Conservation (phyloP, 208 protist genomes). For the Crithidia brevicula region DNA sequence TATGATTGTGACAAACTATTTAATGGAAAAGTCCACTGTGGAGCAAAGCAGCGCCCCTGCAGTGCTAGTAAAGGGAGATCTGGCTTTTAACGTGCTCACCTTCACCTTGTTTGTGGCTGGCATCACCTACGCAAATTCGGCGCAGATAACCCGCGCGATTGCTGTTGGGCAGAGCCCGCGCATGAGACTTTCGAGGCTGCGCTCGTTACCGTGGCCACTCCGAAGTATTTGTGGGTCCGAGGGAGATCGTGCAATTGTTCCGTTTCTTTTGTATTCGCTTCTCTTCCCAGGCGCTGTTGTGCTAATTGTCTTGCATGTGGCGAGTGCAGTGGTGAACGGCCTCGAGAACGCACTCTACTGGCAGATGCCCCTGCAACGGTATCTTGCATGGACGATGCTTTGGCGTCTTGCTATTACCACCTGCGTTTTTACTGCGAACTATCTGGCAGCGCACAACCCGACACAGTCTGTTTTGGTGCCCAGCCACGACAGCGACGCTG, state of each 20-base stretch:
- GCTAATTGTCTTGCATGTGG: constrained; percentile 25
- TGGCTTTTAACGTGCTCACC: constrained; percentile 40
- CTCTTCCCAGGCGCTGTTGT: constrained; percentile 37
- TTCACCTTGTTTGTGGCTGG: constrained; percentile 36
- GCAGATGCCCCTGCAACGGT: constrained; percentile 39
- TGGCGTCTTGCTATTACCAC: constrained; percentile 40
- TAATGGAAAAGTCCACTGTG: constrained; percentile 46
- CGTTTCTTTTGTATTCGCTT: constrained; percentile 44
- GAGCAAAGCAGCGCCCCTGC: constrained; percentile 43
- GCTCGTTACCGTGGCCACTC: constrained; percentile 39
- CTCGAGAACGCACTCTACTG: constrained; percentile 33
- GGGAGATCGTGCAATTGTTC: constrained; percentile 37
- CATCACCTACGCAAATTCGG: constrained; percentile 40
- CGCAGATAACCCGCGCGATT: constrained; percentile 44
- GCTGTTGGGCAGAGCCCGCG: constrained; percentile 42
- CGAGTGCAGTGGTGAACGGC: constrained; percentile 35
- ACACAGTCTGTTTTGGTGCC: constrained; percentile 45
- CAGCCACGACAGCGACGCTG: constrained; percentile 7
- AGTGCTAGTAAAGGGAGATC: constrained; percentile 27
- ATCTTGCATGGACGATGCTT: constrained; percentile 42
- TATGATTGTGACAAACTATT: constrained; percentile 42
- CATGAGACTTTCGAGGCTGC: constrained; percentile 35
- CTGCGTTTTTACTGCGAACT: constrained; percentile 40
- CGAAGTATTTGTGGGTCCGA: constrained; percentile 35
- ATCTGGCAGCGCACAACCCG: constrained; percentile 44